Evolutionary conservation across 164 flowering plant species (phyloP), one percentile per base, ranked within the genome.

Genomic region (Amborella trichopoda): DNA sequence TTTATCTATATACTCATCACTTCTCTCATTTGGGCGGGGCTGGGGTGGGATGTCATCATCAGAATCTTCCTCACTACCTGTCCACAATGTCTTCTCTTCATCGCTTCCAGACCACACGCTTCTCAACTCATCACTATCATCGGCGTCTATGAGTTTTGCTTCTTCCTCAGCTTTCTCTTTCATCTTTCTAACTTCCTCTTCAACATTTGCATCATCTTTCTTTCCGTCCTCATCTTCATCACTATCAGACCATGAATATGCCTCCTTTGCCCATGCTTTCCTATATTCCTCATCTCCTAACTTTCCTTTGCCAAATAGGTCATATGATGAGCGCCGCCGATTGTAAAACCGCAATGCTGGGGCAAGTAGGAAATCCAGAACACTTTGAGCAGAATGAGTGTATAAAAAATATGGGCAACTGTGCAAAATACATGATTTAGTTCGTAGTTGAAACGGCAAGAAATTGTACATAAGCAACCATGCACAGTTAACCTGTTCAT

Each of bases 71-170:
- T 93, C 99, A 56, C 72, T 65, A 41, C 96, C 96, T 4, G 95
- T 80, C 99, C 99, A 91, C 21, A 91, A 67, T 22, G 91, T 77
- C 66, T 85, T 93, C 72, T 93, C 99, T 49, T 84, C 91, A 28
- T 84, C 99, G 48, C 95, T 84, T 5, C 66, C 96, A 36, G 96
- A 84, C 91, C 94, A 88, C 1, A 93, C 80, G 51, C 99, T 76
- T 52, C 75, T 38, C 30, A 88, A 51, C 42, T 88, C 99, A 67
- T 84, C 99, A 55, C 95, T 88, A 38, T 85, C 99, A 62, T 81
- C 94, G n/a, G 77, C 99, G 71, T 88, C 85, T 46, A 93, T 85
- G 17, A 59, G 69, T 40, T 76, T 67, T 11, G 88, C 66, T 12
- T 67, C 75, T 49, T 82, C 80, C 57, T 82, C 75, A 1, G 91